phyloP scores from a whole-genome alignment of 257 asterid genomes.

The Nicotiana sylvestris region DNA sequence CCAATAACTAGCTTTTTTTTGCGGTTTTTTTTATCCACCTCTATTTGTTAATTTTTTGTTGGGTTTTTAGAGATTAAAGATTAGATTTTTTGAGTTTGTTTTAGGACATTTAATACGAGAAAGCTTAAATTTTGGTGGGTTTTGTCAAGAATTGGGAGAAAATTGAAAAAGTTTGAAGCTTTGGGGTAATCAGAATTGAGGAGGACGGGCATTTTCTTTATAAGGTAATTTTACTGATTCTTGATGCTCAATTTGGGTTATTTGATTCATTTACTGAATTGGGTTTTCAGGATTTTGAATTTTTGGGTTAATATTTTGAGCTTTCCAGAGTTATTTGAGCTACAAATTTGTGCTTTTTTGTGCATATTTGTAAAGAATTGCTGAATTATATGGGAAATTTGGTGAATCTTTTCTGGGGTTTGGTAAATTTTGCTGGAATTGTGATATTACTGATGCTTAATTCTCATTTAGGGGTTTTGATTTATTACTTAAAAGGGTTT shows the following conservation, averaged over 20 bases:
- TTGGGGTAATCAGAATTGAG: conserved; percentile 23
- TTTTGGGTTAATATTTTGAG: conserved; percentile 10
- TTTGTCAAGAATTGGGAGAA: background rate
- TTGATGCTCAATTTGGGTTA: background rate
- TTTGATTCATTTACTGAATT: conserved; percentile 1
- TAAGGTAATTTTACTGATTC: conserved; percentile 36
- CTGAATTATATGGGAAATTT: background rate
- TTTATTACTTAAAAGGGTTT: background rate
- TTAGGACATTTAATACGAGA: background rate
- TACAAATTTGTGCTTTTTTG: conserved; percentile 3
- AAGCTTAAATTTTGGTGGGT: background rate
- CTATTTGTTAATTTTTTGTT: background rate
- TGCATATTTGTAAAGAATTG: background rate
- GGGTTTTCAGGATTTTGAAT: conserved; percentile 23
- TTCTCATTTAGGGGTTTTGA: background rate
- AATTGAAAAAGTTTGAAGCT: conserved; percentile 35
- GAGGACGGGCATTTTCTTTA: conserved; percentile 20
- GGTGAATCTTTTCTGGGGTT: background rate
- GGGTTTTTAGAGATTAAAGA: background rate
- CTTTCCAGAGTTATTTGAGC: background rate
- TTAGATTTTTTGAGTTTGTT: background rate
- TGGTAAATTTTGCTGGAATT: background rate
- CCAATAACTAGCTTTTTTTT: background rate
- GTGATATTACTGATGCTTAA: background rate
- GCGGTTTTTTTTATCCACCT: background rate